These are phyloP conservation scores for Actinomortierella wolfii DNA, from an alignment of 371 early-diverging fungal genomes.

Conservation along the genomic window DNA sequence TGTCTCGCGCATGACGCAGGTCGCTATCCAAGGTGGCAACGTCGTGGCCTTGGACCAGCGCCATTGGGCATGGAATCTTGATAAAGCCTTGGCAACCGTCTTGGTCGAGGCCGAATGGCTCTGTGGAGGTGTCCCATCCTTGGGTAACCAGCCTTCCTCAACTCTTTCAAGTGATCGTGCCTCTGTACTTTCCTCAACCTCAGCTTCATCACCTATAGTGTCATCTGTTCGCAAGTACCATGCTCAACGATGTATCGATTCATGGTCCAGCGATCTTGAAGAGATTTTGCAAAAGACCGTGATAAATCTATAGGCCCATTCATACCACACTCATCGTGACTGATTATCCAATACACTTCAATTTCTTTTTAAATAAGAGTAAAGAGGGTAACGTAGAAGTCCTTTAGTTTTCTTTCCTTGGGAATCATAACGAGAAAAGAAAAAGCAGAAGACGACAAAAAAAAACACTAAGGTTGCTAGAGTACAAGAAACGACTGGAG, in stretches of 20 bases:
- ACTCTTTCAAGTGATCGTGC: background rate
- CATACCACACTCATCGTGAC: too few species aligned
- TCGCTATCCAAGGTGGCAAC: slow-evolving; percentile 18
- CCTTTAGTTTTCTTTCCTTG: slow-evolving; percentile 5
- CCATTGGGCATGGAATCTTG: slow-evolving; percentile 39
- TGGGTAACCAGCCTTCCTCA: background rate
- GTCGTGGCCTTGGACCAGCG: slow-evolving; percentile 17
- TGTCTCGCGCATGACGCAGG: slow-evolving; percentile 22
- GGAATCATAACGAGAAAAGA: background rate
- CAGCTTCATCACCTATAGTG: background rate
- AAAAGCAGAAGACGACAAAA: slow-evolving; percentile 2
- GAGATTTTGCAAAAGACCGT: slow-evolving; percentile 18
- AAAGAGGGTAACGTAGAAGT: too few species aligned
- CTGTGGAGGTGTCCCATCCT: slow-evolving; percentile 10
- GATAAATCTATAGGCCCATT: too few species aligned
- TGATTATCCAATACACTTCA: too few species aligned
- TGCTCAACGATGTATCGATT: slow-evolving; percentile 23
- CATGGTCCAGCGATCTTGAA: slow-evolving; percentile 20
- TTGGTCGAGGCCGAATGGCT: slow-evolving; percentile 32
- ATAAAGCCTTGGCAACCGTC: slow-evolving; percentile 26
- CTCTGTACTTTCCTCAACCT: background rate
- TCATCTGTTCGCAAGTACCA: too few species aligned
- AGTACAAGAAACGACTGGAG: slow-evolving; percentile 11
- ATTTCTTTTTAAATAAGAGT: too few species aligned
- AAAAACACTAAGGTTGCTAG: slow-evolving; percentile 6